These are phyloP conservation scores for Saprolegnia parasitica DNA, from an alignment of 352 stramenopile genomes.

Conservation along the genomic window DNA sequence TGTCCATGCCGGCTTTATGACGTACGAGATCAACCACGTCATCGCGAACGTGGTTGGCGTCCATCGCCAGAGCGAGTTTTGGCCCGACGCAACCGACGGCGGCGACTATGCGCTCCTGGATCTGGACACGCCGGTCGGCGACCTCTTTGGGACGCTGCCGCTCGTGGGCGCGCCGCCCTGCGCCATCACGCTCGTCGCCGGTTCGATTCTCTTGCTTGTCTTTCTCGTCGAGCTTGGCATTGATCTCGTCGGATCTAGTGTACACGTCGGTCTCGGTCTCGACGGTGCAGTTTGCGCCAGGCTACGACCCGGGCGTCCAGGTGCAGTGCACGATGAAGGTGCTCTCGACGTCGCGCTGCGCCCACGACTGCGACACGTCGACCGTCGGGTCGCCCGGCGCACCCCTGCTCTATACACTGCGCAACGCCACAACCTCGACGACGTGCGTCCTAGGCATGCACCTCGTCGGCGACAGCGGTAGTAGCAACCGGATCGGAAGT, in stretches of 20 bases:
- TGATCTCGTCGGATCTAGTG: not conserved
- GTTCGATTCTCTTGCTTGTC: not conserved
- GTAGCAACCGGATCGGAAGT: slow-evolving; percentile 34
- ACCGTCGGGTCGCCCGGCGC: slow-evolving; percentile 42
- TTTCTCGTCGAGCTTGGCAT: too few species aligned
- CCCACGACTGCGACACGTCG: slow-evolving; percentile 58
- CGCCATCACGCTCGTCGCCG: slow-evolving; percentile 28
- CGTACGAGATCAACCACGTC: not conserved
- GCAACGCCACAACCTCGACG: slow-evolving; percentile 44
- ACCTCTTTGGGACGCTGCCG: slow-evolving; percentile 35
- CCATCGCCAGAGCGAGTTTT: slow-evolving; percentile 62
- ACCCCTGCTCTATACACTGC: slow-evolving; percentile 58
- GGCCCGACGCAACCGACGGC: slow-evolving; percentile 46
- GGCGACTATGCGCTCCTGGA: slow-evolving; percentile 66
- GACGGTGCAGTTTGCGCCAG: slow-evolving; percentile 49
- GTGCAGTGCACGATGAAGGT: slow-evolving; percentile 34
- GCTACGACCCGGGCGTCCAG: slow-evolving; percentile 39
- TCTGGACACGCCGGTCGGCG: slow-evolving; percentile 42
- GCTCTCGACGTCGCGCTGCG: not conserved
- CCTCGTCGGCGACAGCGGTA: not conserved
- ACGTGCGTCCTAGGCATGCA: slow-evolving; percentile 32
- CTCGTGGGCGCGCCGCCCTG: slow-evolving; percentile 39
- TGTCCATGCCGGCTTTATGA: not conserved
- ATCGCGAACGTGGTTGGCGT: slow-evolving; percentile 37
- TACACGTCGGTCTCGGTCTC: slow-evolving; percentile 30